Percentiles rank a stretch among this genome's conserved stretches.
Conservation (phyloP, 2,329 filamentous ascomycete species). For the Colletotrichum sp. region DNA sequence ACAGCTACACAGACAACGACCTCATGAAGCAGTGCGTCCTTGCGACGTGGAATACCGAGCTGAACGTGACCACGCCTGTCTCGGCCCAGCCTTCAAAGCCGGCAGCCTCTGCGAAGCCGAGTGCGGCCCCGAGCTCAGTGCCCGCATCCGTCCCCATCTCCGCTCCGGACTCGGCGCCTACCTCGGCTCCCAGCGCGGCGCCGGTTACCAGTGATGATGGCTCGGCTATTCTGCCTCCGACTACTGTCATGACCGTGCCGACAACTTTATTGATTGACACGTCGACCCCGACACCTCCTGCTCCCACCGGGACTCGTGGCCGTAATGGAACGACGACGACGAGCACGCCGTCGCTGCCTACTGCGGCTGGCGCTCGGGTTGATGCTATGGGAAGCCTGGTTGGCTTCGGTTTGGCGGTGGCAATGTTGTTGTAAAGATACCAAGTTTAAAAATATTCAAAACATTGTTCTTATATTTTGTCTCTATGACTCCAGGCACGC, state of each 20-base stretch:
- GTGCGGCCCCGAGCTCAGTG: not conserved
- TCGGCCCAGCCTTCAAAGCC: not conserved
- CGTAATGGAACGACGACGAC: conserved; percentile 1
- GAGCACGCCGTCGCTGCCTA: not conserved
- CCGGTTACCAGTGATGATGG: not conserved
- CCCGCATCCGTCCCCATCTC: not conserved
- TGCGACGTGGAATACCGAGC: conserved; percentile 20
- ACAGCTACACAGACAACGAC: conserved; percentile 39
- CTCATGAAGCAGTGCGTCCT: conserved; percentile 48
- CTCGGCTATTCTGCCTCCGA: conserved; percentile 3
- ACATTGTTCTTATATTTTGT: not conserved
- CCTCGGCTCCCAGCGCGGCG: not conserved
- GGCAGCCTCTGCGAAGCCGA: not conserved
- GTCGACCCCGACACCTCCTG: conserved; percentile 2
- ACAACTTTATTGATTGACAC: conserved; percentile 4
- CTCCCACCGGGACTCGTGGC: not conserved
- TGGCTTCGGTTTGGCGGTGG: not conserved
- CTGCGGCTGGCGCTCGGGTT: not conserved
- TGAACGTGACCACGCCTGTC: not conserved
- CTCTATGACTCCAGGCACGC: not conserved
- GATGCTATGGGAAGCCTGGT: not conserved
- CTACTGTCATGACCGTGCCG: not conserved
- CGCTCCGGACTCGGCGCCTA: not conserved
- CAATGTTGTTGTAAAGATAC: not conserved
- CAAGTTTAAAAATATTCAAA: not conserved